Conservation (phyloP, 129 eudicot species). For the Escallonia herrerae region DNA sequence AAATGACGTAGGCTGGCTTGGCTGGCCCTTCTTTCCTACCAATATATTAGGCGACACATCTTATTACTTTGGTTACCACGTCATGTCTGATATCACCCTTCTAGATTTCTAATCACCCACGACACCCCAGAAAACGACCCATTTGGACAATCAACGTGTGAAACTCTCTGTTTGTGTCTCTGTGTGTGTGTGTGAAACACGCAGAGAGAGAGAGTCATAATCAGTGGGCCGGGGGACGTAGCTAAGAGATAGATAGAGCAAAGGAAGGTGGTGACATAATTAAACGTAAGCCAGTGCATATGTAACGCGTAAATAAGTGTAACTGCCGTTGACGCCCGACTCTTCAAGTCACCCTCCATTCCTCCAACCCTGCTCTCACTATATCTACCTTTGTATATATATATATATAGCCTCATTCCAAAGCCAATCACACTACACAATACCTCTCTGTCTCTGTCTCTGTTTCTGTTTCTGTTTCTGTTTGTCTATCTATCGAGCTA, state of each 20-base stretch:
- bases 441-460: neutral
- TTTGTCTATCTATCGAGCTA: neutral
- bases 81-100: neutral
- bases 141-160: neutral
- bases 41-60: neutral
- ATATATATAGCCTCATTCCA: neutral
- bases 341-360: neutral
- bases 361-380: neutral
- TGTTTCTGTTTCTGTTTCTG: too few relatives aligned
- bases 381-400: neutral
- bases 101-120: neutral
- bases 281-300: conserved; percentile 21
- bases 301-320: conserved; percentile 25
- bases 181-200: neutral
- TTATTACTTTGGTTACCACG: neutral
- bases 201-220: neutral
- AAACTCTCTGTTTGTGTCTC: neutral
- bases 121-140: too few relatives aligned
- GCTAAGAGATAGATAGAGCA: neutral
- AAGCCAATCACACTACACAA: neutral
- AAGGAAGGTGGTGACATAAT: conserved; percentile 18
- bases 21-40: neutral
- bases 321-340: conserved; percentile 32
- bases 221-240: too few relatives aligned
- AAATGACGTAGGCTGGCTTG: neutral